phyloP scores from a whole-genome alignment of 73 alveolate species.

The Symbiodinium pilosum region DNA sequence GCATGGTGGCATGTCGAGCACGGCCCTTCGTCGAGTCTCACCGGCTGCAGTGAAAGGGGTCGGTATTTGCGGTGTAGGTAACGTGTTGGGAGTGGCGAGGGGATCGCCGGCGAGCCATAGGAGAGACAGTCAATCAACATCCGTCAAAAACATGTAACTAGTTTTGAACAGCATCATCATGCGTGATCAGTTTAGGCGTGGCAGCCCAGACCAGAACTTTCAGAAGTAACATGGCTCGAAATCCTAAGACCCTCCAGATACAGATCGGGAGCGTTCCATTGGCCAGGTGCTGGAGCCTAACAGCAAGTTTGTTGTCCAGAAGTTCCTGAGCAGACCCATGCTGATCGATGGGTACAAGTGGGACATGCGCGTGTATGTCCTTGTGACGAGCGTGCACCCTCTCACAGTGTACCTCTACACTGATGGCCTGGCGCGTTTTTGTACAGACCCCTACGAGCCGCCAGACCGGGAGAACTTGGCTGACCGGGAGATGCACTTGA shows the following conservation, averaged over 20 bases:
- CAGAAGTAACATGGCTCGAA: too few species aligned
- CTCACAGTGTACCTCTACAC: constrained; percentile 97
- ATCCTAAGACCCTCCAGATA: too few species aligned
- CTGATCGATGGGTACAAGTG: constrained; percentile 98
- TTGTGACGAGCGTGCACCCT: constrained; percentile 98
- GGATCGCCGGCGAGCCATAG: too few species aligned
- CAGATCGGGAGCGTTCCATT: too few species aligned
- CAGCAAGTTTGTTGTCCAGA: constrained; percentile 96
- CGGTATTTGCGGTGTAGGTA: too few species aligned
- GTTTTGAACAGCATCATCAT: too few species aligned
- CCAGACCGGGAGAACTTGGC: constrained; percentile 96
- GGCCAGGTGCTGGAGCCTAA: constrained; percentile 65
- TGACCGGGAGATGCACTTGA: constrained; percentile 97
- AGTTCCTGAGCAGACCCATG: constrained; percentile 98
- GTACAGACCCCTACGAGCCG: constrained; percentile 97
- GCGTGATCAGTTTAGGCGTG: too few species aligned
- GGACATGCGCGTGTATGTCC: constrained; percentile 97
- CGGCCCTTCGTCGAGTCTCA: background rate
- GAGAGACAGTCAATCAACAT: too few species aligned
- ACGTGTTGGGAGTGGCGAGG: too few species aligned
- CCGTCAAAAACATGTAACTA: too few species aligned
- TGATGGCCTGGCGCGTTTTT: constrained; percentile 99
- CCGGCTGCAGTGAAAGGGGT: background rate
- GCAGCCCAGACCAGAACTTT: too few species aligned
- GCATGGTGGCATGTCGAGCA: background rate